A percentile compares a stretch with the other conserved stretches of the same genome.
These are phyloP conservation scores for Yamadazyma membranifaciens DNA, from an alignment of 1,139 yeast species.

Conservation along the genomic window DNA sequence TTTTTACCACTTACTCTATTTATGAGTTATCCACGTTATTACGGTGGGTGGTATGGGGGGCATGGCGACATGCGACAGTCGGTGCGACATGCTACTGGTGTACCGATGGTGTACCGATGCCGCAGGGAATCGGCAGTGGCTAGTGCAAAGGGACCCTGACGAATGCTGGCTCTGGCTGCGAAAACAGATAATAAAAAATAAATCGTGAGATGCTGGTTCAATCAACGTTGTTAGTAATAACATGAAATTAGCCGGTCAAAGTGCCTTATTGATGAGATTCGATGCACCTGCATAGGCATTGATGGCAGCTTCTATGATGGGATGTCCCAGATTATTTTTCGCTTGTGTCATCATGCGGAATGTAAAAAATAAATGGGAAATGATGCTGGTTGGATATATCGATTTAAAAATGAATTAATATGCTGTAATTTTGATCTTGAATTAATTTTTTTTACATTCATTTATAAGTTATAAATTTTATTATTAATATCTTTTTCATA, in stretches of 20 bases:
- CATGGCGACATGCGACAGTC: no score
- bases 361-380: no score
- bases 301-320: background rate
- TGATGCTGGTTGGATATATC: slow-evolving; percentile 1
- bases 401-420: background rate
- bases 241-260: no score
- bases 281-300: background rate
- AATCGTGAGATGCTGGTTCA: background rate
- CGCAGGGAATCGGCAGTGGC: no score
- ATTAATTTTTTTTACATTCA: background rate
- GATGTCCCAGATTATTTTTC: background rate
- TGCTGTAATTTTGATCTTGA: background rate
- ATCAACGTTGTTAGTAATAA: background rate
- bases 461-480: background rate
- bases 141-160: no score
- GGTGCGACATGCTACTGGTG: no score
- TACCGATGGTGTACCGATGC: no score
- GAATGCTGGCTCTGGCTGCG: slow-evolving; percentile 2
- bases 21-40: background rate
- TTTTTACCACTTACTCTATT: background rate
- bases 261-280: background rate
- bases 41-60: no score
- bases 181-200: background rate
- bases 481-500: no score
- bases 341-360: background rate